Percentiles rank a stretch among this genome's conserved stretches.
These are phyloP conservation scores for Orbilia quercus DNA, from an alignment of 2,329 filamentous ascomycete genomes.

Conservation along the genomic window DNA sequence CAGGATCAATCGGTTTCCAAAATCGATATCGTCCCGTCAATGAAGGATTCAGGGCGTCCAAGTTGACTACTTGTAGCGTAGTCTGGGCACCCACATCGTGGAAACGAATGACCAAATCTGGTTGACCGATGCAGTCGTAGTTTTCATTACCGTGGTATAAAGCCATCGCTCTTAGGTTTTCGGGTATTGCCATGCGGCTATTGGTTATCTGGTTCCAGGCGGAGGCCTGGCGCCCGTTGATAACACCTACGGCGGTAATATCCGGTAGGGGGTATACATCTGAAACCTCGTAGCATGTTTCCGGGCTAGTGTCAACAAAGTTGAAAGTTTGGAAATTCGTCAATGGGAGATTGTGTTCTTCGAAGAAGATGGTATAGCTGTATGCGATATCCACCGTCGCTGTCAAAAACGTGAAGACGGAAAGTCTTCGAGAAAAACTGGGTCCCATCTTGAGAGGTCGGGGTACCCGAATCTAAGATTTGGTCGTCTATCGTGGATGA, in stretches of 20 bases:
- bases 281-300: conserved; percentile 29
- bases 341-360: conserved; percentile 13
- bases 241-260: conserved; percentile 25
- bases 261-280: conserved; percentile 1
- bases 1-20: conserved; percentile 34
- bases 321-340: conserved; percentile 32
- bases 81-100: conserved; percentile 15
- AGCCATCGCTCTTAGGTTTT: conserved; percentile 33
- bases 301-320: conserved; percentile 9
- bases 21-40: conserved; percentile 26
- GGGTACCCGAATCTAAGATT: background rate
- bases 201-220: background rate
- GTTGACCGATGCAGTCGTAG: conserved; percentile 21
- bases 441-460: background rate
- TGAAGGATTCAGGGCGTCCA: conserved; percentile 11
- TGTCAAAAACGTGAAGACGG: background rate
- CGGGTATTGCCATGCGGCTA: background rate
- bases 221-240: conserved; percentile 25
- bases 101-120: conserved; percentile 36
- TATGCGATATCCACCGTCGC: background rate
- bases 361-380: conserved; percentile 34
- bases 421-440: background rate
- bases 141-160: conserved; percentile 19
- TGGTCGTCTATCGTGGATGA: background rate
- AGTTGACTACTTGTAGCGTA: conserved; percentile 19